phyloP scores from a whole-genome alignment of 1,139 yeast species.

The Meyerozyma carpophila region DNA sequence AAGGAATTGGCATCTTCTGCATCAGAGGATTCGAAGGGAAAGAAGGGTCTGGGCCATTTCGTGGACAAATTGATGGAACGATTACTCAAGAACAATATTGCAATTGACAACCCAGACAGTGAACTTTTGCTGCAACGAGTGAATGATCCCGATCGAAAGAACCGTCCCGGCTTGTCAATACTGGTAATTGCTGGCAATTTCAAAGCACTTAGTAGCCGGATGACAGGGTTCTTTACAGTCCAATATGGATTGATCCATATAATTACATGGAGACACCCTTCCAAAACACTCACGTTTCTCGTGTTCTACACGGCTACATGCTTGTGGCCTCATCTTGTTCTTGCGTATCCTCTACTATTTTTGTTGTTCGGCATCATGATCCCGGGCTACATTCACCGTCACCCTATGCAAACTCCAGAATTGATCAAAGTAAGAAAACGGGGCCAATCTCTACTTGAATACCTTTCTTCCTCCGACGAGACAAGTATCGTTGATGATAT shows the following conservation, averaged over 20 bases:
- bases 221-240: slow-evolving; percentile 47
- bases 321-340: slow-evolving; percentile 64
- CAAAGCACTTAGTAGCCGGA: slow-evolving; percentile 45
- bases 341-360: slow-evolving; percentile 58
- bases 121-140: slow-evolving; percentile 39
- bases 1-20: slow-evolving; percentile 22
- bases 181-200: slow-evolving; percentile 45
- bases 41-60: slow-evolving; percentile 34
- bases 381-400: slow-evolving; percentile 68
- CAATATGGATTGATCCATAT: slow-evolving; percentile 54
- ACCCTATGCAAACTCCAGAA: slow-evolving; percentile 51
- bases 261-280: slow-evolving; percentile 59
- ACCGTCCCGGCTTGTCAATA: slow-evolving; percentile 47
- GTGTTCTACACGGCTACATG: slow-evolving; percentile 55
- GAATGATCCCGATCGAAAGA: slow-evolving; percentile 39
- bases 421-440: slow-evolving; percentile 40
- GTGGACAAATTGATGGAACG: slow-evolving; percentile 54
- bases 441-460: slow-evolving; percentile 54
- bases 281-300: slow-evolving; percentile 49
- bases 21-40: slow-evolving; percentile 2
- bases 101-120: slow-evolving; percentile 43
- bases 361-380: slow-evolving; percentile 56
- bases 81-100: slow-evolving; percentile 42
- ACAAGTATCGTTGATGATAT: slow-evolving; percentile 33
- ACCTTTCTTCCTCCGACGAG: slow-evolving; percentile 40